Evolutionary conservation across 139 green algal genomes (phyloP).

Genomic region (Tetraselmis striata): DNA sequence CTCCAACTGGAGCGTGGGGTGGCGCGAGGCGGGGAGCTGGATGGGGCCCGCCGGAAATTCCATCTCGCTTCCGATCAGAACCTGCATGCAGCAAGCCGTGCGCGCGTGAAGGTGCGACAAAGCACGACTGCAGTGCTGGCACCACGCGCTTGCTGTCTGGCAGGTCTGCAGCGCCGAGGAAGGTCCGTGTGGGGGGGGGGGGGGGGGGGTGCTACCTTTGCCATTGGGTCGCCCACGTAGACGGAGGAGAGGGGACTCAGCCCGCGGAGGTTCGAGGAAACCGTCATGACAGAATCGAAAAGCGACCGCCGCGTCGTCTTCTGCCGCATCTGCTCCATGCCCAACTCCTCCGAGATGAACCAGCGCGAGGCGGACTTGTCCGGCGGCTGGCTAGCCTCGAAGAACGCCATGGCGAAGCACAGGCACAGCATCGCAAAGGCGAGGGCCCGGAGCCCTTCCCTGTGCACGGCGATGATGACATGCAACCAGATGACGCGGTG

Average conservation of each 20-base stretch:
- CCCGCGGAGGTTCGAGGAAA: neutral
- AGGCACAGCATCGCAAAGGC: neutral
- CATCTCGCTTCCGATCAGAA: neutral
- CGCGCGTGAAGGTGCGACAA: too few species aligned
- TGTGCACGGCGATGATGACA: neutral
- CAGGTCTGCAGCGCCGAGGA: too few species aligned
- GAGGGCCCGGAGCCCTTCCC: neutral
- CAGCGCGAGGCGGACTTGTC: neutral
- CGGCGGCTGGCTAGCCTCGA: neutral
- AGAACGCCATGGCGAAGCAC: neutral
- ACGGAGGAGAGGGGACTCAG: neutral
- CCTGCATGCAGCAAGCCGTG: too few species aligned
- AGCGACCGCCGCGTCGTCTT: neutral
- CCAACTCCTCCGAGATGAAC: neutral
- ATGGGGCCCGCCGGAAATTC: neutral
- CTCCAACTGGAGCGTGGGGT: neutral
- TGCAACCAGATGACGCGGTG: too few species aligned
- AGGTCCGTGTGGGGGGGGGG: too few species aligned
- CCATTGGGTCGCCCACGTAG: neutral
- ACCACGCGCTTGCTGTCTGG: too few species aligned
- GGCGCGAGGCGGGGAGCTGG: neutral
- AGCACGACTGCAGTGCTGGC: too few species aligned
- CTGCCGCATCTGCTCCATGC: neutral
- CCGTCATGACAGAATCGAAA: neutral
- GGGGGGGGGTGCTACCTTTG: too few species aligned